These are phyloP conservation scores for Kwoniella heveanensis DNA, from an alignment of 768 basidiomycete species.

Conservation along the genomic window DNA sequence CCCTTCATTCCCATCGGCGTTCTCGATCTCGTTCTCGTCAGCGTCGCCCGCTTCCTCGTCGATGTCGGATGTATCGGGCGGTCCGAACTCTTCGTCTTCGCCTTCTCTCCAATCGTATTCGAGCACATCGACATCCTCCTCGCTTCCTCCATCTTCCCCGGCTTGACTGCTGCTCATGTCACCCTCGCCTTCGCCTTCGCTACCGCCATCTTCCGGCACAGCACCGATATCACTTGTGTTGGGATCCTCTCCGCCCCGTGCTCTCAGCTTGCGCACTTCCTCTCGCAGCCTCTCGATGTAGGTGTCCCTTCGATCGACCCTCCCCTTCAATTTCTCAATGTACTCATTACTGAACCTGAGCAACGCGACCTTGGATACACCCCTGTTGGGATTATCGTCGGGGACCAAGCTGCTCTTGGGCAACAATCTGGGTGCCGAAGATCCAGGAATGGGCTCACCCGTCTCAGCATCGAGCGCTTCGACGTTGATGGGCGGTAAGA, in stretches of 20 bases:
- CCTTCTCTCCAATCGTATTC: slow-evolving; percentile 55
- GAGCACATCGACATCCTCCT: slow-evolving; percentile 46
- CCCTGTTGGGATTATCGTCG: slow-evolving; percentile 89
- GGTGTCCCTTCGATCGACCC: slow-evolving; percentile 75
- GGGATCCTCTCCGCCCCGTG: slow-evolving; percentile 12
- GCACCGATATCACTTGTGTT: not conserved
- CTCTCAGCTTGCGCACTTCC: slow-evolving; percentile 66
- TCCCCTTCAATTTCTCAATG: slow-evolving; percentile 72
- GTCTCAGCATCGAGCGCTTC: slow-evolving; percentile 69
- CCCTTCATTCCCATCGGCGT: slow-evolving; percentile 49
- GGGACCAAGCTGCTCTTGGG: slow-evolving; percentile 67
- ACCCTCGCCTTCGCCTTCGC: slow-evolving; percentile 18
- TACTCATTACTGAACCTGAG: slow-evolving; percentile 88
- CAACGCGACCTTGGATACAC: slow-evolving; percentile 89
- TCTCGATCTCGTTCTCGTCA: slow-evolving; percentile 58
- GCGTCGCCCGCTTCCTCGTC: no score
- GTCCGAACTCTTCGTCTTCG: slow-evolving; percentile 57
- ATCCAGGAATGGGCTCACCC: slow-evolving; percentile 79
- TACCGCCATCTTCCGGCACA: not conserved
- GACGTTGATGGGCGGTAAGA: slow-evolving; percentile 82
- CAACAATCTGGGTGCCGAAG: slow-evolving; percentile 83
- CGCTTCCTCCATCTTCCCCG: slow-evolving; percentile 48
- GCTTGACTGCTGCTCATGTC: not conserved
- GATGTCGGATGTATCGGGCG: slow-evolving; percentile 57
- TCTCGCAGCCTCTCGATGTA: slow-evolving; percentile 70